phyloP scores from a whole-genome alignment of 108 stramenopile species.

The Cyclotella distinguenda region DNA sequence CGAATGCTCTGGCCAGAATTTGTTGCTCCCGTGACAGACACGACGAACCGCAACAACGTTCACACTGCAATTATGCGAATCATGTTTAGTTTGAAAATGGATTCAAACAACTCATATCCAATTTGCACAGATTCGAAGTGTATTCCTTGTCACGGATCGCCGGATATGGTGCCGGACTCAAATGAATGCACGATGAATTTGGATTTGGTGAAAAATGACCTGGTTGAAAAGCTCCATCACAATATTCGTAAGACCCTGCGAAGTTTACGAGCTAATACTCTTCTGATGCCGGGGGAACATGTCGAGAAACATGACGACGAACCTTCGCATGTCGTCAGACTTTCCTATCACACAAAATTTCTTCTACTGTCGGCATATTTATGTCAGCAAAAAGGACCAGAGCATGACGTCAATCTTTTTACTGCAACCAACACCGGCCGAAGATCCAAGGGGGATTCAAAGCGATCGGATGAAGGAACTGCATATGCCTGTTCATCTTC shows the following conservation, averaged over 20 bases:
- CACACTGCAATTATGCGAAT: conserved; percentile 16
- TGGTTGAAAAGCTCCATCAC: conserved; percentile 33
- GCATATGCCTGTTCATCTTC: conserved; percentile 47
- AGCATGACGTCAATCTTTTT: conserved; percentile 59
- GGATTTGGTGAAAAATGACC: conserved; percentile 12
- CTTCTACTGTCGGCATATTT: conserved; percentile 68
- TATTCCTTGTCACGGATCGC: conserved; percentile 2
- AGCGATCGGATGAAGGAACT: conserved; percentile 34
- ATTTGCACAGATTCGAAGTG: conserved; percentile 4
- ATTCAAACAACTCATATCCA: not conserved
- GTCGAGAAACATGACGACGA: conserved; percentile 8
- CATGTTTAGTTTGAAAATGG: conserved; percentile 1
- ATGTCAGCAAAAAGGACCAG: conserved; percentile 69
- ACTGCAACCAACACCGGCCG: conserved; percentile 60
- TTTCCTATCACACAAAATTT: conserved; percentile 63
- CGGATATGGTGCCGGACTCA: not conserved
- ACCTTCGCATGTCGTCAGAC: conserved; percentile 23
- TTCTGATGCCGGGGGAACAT: conserved; percentile 39
- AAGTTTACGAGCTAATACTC: conserved; percentile 18
- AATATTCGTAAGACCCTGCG: conserved; percentile 37
- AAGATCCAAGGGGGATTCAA: conserved; percentile 22
- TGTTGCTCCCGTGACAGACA: conserved; percentile 37
- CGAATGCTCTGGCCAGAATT: conserved; percentile 63
- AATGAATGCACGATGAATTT: not conserved
- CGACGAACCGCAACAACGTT: not conserved